Conservation (phyloP, 179 eudicot species). For the Sideroxylon spinosum region DNA sequence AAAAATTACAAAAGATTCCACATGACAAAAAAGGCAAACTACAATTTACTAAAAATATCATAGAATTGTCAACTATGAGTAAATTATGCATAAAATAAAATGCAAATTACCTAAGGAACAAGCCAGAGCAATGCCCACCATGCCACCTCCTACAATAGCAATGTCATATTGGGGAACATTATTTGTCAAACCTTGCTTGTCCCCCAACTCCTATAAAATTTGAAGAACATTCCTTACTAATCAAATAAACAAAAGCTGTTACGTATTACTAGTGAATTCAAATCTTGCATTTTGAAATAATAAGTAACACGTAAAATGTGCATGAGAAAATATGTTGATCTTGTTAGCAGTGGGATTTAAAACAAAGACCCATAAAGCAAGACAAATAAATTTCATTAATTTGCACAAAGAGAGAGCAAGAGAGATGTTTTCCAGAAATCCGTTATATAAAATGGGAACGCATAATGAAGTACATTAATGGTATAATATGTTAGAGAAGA, state of each 20-base stretch:
- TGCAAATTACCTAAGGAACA: slow-evolving; percentile 68
- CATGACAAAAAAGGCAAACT: neutral
- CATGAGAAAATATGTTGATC: too few relatives aligned
- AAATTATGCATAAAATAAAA: neutral
- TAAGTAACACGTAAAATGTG: too few relatives aligned
- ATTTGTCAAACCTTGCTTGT: slow-evolving; percentile 20
- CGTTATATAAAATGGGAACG: too few relatives aligned
- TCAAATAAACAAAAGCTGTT: too few relatives aligned
- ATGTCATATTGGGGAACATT: slow-evolving; percentile 61
- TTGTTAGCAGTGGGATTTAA: too few relatives aligned
- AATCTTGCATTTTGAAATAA: too few relatives aligned
- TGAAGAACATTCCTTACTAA: neutral
- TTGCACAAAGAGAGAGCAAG: too few relatives aligned
- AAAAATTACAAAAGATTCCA: neutral
- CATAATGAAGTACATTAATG: neutral
- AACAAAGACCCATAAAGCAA: too few relatives aligned
- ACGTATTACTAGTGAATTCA: too few relatives aligned
- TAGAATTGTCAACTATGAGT: neutral
- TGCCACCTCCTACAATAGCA: slow-evolving; percentile 98
- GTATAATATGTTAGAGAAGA: neutral
- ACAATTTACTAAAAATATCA: neutral
- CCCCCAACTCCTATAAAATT: slow-evolving; percentile 41
- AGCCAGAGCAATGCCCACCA: slow-evolving; percentile 98
- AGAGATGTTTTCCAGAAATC: too few relatives aligned
- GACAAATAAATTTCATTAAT: too few relatives aligned